Evolutionary conservation across 805 yeast species (phyloP), one percentile per base, ranked within the genome.

Genomic region (Candida vaughaniae): DNA sequence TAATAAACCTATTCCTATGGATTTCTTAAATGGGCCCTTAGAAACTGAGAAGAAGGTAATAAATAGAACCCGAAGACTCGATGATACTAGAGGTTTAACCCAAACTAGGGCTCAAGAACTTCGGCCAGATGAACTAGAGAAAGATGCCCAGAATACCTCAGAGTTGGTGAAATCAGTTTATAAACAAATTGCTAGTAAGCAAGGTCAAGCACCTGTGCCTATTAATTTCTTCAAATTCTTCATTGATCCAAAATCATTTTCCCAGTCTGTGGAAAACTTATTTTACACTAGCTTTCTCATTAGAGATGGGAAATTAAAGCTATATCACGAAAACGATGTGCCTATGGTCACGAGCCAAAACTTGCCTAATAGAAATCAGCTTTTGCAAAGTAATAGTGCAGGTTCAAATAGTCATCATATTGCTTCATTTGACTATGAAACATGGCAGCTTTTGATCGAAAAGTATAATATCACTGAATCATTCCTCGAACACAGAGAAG

Each of bases 241-340:
- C 34, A 65, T 90, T 14, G 80, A 91, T 54, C 96, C 96, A 1
- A 43, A 62, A 11, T 82, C 91, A 5, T 90, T 82, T 58, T 68
- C 84, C 1, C 89, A 82, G 54, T 75, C 89, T 1, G 80, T 90
- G 2, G 97, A 91, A 56, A 88, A 87, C 53, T 60, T 91, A 49
- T 90, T 90, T 51, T 85, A 81, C 51, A 73, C 86, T 0, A 84
- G 95, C 54, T 89, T 90, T 51, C 62, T 91, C 30, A 76, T 88
- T 2, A 76, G 81, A 49, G 95, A 86, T 49, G 89, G 85, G 0
- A 77, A 69, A 47, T 58, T 88, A 23, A 61, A 66, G 16, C 47
- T 88, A 16, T 38, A 68, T n/a, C 70, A 68, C 31, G 64, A 62
- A 3, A 23, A 38, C 18, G 39, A 39, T 11, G 69, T 54, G 15